These are phyloP conservation scores for Paraphoma chrysanthemicola DNA, from an alignment of 2,329 filamentous ascomycete species.

Conservation along the genomic window DNA sequence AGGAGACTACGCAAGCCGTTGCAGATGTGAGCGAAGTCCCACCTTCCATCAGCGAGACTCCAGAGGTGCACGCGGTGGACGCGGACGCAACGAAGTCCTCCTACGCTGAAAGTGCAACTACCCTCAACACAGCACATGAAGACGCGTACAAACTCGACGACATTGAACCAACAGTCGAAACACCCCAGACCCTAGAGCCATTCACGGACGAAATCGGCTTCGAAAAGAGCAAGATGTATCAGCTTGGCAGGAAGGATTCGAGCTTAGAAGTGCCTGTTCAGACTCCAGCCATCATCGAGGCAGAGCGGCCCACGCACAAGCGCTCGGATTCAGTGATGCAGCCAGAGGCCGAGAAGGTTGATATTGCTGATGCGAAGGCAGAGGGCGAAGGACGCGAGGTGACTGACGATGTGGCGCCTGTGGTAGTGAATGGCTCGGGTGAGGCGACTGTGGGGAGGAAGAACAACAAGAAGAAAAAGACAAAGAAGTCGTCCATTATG, in stretches of 20 bases:
- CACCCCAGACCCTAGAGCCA: conserved; percentile 11
- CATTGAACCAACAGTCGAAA: conserved; percentile 5
- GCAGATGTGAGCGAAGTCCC: not conserved
- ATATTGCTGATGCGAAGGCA: not conserved
- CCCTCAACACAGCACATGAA: not conserved
- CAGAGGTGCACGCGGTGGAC: not conserved
- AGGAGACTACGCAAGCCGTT: not conserved
- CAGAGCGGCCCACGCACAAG: not conserved
- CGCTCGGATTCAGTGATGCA: conserved; percentile 25
- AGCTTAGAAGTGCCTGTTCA: not conserved
- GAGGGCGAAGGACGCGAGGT: not conserved
- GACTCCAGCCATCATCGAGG: not conserved
- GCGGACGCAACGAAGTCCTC: not conserved
- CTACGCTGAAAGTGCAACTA: not conserved
- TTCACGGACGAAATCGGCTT: conserved; percentile 25
- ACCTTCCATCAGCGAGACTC: not conserved
- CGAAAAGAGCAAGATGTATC: conserved; percentile 20
- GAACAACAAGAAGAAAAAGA: not conserved
- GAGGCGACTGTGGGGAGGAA: not conserved
- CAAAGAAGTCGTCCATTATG: not conserved
- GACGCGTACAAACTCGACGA: conserved; percentile 1
- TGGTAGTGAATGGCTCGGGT: not conserved
- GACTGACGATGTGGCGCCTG: not conserved
- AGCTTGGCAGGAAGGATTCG: conserved; percentile 12
- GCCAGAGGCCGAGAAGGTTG: conserved; percentile 1